These are phyloP conservation scores for Penicillium maclennaniae DNA, from an alignment of 495 filamentous ascomycete genomes.

Conservation along the genomic window DNA sequence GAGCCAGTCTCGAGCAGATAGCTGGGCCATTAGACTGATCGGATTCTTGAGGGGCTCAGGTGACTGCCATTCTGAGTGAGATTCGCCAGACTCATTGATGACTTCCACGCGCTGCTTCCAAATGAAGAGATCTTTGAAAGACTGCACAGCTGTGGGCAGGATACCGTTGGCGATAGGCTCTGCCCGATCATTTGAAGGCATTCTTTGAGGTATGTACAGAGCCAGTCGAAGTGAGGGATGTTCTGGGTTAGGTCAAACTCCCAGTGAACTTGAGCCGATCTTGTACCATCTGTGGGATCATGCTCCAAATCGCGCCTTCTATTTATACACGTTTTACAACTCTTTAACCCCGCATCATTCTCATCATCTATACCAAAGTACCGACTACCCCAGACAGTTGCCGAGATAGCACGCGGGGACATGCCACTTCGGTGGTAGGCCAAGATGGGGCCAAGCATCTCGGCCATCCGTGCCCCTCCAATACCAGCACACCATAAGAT, in stretches of 20 bases:
- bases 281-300: neutral
- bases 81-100: slow-evolving; percentile 52
- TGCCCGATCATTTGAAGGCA: slow-evolving; percentile 44
- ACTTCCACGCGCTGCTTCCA: slow-evolving; percentile 66
- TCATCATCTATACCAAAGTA: slow-evolving; percentile 9
- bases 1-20: slow-evolving; percentile 54
- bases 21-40: slow-evolving; percentile 53
- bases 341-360: slow-evolving; percentile 12
- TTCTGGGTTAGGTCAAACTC: neutral
- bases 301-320: neutral
- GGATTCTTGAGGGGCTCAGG: slow-evolving; percentile 60
- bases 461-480: slow-evolving; percentile 13
- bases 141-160: slow-evolving; percentile 54
- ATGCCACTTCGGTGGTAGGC: slow-evolving; percentile 11
- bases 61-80: slow-evolving; percentile 54
- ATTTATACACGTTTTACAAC: neutral
- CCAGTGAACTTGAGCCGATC: neutral
- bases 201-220: neutral
- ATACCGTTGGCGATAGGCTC: slow-evolving; percentile 58
- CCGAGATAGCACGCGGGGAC: slow-evolving; percentile 6
- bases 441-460: slow-evolving; percentile 21
- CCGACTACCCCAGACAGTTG: slow-evolving; percentile 6
- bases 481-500: slow-evolving; percentile 6
- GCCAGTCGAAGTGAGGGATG: neutral
- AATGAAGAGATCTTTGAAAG: slow-evolving; percentile 58